Base-by-base conservation (phyloP, 192 early-diverging fungal genomes). In the Entomortierella lignicola region DNA sequence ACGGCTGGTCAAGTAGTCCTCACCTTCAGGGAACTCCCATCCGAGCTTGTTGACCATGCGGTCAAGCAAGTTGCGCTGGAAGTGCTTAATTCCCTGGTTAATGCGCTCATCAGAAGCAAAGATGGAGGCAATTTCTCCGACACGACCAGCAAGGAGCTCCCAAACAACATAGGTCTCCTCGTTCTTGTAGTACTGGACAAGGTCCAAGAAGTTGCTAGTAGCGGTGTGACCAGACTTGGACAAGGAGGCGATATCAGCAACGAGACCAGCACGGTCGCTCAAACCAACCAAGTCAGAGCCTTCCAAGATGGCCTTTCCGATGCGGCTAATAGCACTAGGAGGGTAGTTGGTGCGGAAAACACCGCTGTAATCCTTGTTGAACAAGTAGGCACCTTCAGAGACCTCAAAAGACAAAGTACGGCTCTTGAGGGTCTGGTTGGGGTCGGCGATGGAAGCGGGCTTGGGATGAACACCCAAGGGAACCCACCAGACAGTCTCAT, bases 261-360 rank as follows among this genome's bases (percentile, higher is more conserved):
- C 64, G 17, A 98, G 81, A 66, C 94, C 94, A 29, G 95, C 85
- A 54, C 92, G 90, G 84, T 99, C 97, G 44, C 84, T 75, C 53
- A 87, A 69, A 53, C 96, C 80, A 47, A 77, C 66, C 47, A 77
- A 60, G 50, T 77, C 74, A 25, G 74, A 77, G 20, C 85, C 85
- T 15, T 85, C 79, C 42, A 81, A 83, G 17, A 90, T 84, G 2
- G 87, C 90, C n/a, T 81, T 74, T 13, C 85, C 91, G 39, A 94
- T 77, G 20, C 82, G 72, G 29, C 59, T 63, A 55, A 92, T 81
- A 17, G 86, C 81, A 5, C 82, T 80, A 25, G 84, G 65, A 25
- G 91, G 84, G 71, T 94, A 94, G 51, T 92, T 88, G 31, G 97
- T 96, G 23, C 97, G 91, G 85, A 92, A 99, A 55, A 99, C 86